Evolutionary conservation across 2,329 filamentous ascomycete species (phyloP).

Genomic region (Aaosphaeria arxii): DNA sequence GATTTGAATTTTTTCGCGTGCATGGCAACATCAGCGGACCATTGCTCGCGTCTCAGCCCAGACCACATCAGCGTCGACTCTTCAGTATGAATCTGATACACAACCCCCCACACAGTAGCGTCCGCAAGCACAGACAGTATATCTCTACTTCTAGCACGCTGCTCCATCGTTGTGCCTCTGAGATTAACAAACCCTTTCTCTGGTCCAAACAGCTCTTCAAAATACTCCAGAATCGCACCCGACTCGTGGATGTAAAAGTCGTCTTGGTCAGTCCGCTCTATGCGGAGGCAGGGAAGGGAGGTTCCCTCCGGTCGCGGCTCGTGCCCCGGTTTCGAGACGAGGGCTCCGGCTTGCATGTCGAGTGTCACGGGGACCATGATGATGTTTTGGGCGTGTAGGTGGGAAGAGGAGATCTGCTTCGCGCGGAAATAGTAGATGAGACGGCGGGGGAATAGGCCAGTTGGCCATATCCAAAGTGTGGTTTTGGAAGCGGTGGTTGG

Average conservation of each 20-base stretch:
- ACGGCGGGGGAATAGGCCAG: conserved; percentile 17
- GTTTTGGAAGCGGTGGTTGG: conserved; percentile 3
- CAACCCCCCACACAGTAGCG: conserved; percentile 1
- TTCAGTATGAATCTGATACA: conserved; percentile 5
- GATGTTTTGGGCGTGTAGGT: conserved; percentile 8
- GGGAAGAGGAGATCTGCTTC: conserved; percentile 9
- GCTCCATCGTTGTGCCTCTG: conserved; percentile 3
- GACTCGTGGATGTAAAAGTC: conserved; percentile 8
- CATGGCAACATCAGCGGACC: neutral
- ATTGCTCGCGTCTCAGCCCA: neutral
- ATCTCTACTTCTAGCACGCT: conserved; percentile 8
- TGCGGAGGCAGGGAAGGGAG: conserved; percentile 9
- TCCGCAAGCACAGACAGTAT: conserved; percentile 7
- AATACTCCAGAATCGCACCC: conserved; percentile 9
- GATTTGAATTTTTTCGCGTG: conserved; percentile 3
- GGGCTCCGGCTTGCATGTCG: neutral
- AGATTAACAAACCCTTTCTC: conserved; percentile 3
- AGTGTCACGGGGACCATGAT: conserved; percentile 10
- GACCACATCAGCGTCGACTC: conserved; percentile 6
- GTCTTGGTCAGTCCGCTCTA: conserved; percentile 2
- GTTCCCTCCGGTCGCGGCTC: conserved; percentile 7
- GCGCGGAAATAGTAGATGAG: conserved; percentile 15
- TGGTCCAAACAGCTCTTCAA: conserved; percentile 9
- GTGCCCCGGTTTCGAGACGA: conserved; percentile 5
- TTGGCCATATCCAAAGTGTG: conserved; percentile 19